Evolutionary conservation across 2,329 filamentous ascomycete genomes (phyloP), one percentile per base, ranked within the genome.

Genomic region (Aspergillus sp.): DNA sequence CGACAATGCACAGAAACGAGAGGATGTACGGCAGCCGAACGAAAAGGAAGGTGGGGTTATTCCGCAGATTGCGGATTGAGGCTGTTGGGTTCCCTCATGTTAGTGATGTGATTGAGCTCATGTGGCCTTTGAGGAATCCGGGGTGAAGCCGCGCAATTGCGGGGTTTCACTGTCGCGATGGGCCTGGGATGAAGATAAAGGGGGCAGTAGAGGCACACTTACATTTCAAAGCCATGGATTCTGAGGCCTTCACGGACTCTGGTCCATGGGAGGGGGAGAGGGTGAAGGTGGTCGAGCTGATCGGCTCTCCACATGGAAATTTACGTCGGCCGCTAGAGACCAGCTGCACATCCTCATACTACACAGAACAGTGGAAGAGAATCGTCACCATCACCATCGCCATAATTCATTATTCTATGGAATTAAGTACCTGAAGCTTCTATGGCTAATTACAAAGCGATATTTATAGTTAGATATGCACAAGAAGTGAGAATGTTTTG

Each of bases 11-110:
- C 41, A 96, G 79, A 51, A 91, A 83, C 34, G 93, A 97, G 34
- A 98, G 79, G 78, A 96, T 93, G 13, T 92, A 91, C 41, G 93
- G 93, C 17, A 96, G 78, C 77, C 90, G 90, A n/a, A 72, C 69
- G 64, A 72, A 75, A 63, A 95, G 85, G 57, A 96, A 80, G 64
- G 90, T 86, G 67, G 90, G 89, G 74, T 96, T 90, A 75, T 86
- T 87, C 71, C 91, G 89, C 70, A 96, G 80, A 45, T 73, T 75
- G 68, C 73, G 70, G 69, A 78, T 68, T 58, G 73, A 64, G 53
- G 73, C 71, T 70, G 67, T 67, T 64, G 64, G 50, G 51, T 7
- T 20, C 20, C 20, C 20, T 20, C 51, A 46, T 56, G 60, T 70
- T 51, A 69, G 63, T 54, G 41, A 56, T 50, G 30, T 24, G n/a